Evolutionary conservation across 106 monocot genomes (phyloP), one percentile per base, ranked within the genome.

Genomic region (Narthecium ossifragum): DNA sequence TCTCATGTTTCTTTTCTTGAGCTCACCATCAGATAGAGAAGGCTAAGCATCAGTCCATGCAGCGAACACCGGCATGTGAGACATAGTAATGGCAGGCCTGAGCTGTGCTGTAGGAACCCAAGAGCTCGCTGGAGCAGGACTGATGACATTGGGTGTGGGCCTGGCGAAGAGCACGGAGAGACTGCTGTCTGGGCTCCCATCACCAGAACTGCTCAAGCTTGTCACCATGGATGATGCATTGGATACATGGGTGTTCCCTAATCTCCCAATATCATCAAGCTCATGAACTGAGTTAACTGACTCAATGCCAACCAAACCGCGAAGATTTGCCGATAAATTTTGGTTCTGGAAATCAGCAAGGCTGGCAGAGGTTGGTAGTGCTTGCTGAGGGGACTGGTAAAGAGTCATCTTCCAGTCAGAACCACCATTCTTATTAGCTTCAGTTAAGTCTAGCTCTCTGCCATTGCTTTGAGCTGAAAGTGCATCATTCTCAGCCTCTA

Each of bases 41-140:
- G n/a, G n/a, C n/a, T 38, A 74, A 53, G 66, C 51, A 62, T 94
- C 89, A 28, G 72, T 80, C 98, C 91, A 98, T 17, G 87, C 84
- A 43, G 91, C 76, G 60, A 82, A 98, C 17, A 88, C 62, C 0
- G 98, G 98, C 73, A 90, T 57, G 23, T 86, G 83, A 40, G 78
- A 56, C 53, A 84, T 73, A 22, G 82, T 24, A 8, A 88, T 53
- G 4, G 70, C 69, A 27, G 78, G 71, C 61, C 76, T 74, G 61
- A 81, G 25, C 46, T 78, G 80, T 5, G 54, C 48, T n/a, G 74
- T 29, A 26, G 85, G 78, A 41, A 85, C 68, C 79, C 85, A 80
- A 25, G 88, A 62, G 61, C 32, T 73, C 53, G 75, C 20, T 2
- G 78, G 63, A 26, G 60, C 14, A 1, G 72, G 32, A 8, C 36